phyloP scores from a whole-genome alignment of 2,329 filamentous ascomycete species.

The Nothomitra cinnamomea region DNA sequence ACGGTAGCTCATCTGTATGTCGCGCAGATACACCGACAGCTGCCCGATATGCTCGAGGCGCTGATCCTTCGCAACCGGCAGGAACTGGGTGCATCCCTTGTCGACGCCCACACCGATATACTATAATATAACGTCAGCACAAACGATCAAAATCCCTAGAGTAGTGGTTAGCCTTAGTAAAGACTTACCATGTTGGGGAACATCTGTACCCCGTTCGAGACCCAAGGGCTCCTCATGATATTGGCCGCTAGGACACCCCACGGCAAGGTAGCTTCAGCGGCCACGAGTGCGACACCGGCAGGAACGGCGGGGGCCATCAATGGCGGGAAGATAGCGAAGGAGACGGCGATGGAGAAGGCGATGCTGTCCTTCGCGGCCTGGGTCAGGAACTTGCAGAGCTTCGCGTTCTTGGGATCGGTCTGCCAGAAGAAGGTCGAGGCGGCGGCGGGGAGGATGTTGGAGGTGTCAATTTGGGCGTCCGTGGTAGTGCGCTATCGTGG shows the following conservation, averaged over 20 bases:
- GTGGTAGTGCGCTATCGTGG: background rate
- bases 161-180: background rate
- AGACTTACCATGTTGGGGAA: background rate
- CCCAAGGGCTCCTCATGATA: background rate
- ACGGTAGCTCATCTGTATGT: background rate
- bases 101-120: background rate
- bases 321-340: background rate
- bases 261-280: background rate
- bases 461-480: background rate
- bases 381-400: background rate
- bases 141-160: too few species aligned
- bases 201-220: background rate
- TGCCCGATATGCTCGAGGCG: background rate
- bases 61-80: background rate
- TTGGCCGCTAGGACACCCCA: background rate
- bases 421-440: background rate
- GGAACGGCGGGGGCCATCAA: background rate
- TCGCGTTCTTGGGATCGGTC: background rate
- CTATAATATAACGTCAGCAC: background rate
- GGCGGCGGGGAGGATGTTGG: background rate
- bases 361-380: background rate
- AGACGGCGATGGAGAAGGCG: background rate
- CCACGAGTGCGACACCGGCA: background rate
- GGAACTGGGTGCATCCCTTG: background rate
- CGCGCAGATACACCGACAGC: background rate